phyloP scores from a whole-genome alignment of 768 basidiomycete species.

The Pisolithus marmoratus region DNA sequence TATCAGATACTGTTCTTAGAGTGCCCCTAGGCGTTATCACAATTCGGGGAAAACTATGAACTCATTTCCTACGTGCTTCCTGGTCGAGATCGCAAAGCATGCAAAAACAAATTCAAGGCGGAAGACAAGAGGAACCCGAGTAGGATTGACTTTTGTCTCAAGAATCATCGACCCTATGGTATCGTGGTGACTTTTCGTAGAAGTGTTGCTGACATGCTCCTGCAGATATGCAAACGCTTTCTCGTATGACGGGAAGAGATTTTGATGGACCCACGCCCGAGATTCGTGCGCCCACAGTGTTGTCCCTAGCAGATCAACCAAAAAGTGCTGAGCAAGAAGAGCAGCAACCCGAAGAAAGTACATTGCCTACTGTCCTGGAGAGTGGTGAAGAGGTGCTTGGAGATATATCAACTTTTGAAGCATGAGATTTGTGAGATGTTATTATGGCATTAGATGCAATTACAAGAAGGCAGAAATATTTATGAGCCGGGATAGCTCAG shows the following conservation, averaged over 20 bases:
- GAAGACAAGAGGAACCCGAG: conserved; percentile 79
- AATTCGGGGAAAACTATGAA: conserved; percentile 92
- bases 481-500: conserved; percentile 58
- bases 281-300: conserved; percentile 41
- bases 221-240: conserved; percentile 65
- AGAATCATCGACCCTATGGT: conserved; percentile 71
- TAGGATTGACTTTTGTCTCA: conserved; percentile 72
- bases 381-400: conserved; percentile 25
- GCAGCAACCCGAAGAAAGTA: conserved; percentile 4
- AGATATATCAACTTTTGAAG: conserved; percentile 22
- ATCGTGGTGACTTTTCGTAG: not conserved
- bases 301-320: conserved; percentile 28
- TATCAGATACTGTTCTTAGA: conserved; percentile 4
- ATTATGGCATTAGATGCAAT: not conserved
- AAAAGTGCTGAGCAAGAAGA: not conserved
- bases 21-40: conserved; percentile 68
- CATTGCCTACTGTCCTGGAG: conserved; percentile 31
- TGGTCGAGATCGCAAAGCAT: conserved; percentile 80
- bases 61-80: conserved; percentile 83
- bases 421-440: not conserved
- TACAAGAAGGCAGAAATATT: too few species aligned
- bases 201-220: not conserved
- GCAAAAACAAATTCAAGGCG: conserved; percentile 89
- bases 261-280: conserved; percentile 78
- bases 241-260: conserved; percentile 80